These are phyloP conservation scores for Colletotrichum horii DNA, from an alignment of 2,329 filamentous ascomycete species.

Conservation along the genomic window DNA sequence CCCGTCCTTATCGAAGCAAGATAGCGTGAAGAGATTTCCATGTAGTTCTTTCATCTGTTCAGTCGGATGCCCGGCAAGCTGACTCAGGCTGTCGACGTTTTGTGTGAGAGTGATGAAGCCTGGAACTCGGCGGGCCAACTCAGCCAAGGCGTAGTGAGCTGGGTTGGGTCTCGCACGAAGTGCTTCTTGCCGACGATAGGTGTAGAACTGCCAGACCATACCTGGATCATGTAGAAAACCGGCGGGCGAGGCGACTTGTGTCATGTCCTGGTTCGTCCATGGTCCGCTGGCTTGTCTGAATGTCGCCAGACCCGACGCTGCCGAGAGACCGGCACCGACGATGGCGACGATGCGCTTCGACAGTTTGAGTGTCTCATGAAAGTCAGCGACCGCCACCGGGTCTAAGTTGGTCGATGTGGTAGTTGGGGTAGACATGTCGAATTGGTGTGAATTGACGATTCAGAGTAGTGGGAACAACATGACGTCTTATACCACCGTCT, in stretches of 20 bases:
- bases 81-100: constrained; percentile 68
- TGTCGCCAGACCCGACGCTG: constrained; percentile 46
- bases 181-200: constrained; percentile 68
- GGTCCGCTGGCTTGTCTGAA: constrained; percentile 70
- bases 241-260: constrained; percentile 63
- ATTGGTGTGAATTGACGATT: not conserved
- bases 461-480: not conserved
- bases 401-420: not conserved
- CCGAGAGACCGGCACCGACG: constrained; percentile 34
- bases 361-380: constrained; percentile 26
- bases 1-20: constrained; percentile 46
- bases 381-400: constrained; percentile 22
- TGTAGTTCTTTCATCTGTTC: constrained; percentile 64
- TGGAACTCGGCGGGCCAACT: constrained; percentile 57
- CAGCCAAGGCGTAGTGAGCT: constrained; percentile 69
- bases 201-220: constrained; percentile 77
- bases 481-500: not conserved
- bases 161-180: constrained; percentile 65
- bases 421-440: not conserved
- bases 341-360: constrained; percentile 34
- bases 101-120: constrained; percentile 67
- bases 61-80: constrained; percentile 62
- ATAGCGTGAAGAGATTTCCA: constrained; percentile 23
- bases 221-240: constrained; percentile 65
- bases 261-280: constrained; percentile 68